Conservation (phyloP, 2,329 filamentous ascomycete genomes). For the Curvularia sp. region DNA sequence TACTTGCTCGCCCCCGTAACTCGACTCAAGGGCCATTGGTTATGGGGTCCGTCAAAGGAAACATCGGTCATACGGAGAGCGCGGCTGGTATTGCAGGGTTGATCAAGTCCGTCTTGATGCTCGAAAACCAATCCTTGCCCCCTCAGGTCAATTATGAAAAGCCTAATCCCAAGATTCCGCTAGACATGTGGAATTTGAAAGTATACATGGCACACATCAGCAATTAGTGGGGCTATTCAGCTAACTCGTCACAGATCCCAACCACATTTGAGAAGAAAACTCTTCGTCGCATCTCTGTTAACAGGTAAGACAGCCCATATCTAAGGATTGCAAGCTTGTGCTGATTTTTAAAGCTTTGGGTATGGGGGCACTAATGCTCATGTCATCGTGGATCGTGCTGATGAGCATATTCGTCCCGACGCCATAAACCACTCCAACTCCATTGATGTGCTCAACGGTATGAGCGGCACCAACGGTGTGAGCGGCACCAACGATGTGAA, state of each 20-base stretch:
- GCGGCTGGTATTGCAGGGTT: conserved; percentile 23
- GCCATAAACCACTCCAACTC: too few relatives aligned
- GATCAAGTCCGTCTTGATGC: conserved; percentile 31
- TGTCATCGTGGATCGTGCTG: too few relatives aligned
- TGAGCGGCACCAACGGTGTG: too few relatives aligned
- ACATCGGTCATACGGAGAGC: conserved; percentile 30
- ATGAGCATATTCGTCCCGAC: too few relatives aligned
- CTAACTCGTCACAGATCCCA: too few relatives aligned
- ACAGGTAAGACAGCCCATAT: too few relatives aligned
- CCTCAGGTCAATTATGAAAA: conserved; percentile 35
- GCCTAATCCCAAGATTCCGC: conserved; percentile 23
- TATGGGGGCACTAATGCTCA: conserved; percentile 25
- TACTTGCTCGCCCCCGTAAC: conserved; percentile 10
- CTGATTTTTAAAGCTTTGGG: too few relatives aligned
- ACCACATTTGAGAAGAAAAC: conserved; percentile 9
- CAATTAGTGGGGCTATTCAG: not conserved
- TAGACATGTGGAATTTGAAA: too few relatives aligned
- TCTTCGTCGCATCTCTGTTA: too few relatives aligned
- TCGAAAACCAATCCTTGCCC: conserved; percentile 46
- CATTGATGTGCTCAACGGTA: too few relatives aligned
- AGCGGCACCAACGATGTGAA: too few relatives aligned
- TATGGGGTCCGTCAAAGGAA: conserved; percentile 29
- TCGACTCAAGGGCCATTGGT: conserved; percentile 1
- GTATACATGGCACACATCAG: conserved; percentile 17
- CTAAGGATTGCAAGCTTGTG: too few relatives aligned